Evolutionary conservation across 352 stramenopile species (phyloP).

Genomic region (Blastocystis sp.): DNA sequence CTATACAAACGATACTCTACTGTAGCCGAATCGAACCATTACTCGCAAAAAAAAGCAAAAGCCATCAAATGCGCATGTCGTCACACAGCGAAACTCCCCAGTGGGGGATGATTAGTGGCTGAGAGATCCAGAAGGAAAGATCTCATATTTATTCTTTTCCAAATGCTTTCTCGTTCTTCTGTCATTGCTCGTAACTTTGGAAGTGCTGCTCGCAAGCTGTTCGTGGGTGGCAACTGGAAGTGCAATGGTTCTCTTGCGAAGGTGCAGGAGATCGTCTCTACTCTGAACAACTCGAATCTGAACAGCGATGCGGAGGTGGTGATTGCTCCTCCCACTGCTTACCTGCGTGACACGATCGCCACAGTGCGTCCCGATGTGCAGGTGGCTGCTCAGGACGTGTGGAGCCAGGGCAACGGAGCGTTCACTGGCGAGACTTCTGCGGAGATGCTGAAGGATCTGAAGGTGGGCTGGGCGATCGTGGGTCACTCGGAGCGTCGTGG

Average conservation of each 20-base stretch:
- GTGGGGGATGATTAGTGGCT: not conserved
- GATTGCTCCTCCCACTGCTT: conserved; percentile 85
- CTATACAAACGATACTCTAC: not conserved
- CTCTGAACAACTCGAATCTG: conserved; percentile 67
- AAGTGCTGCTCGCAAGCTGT: conserved; percentile 81
- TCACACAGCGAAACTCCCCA: not conserved
- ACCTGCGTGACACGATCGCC: conserved; percentile 73
- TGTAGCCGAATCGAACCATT: too few species aligned
- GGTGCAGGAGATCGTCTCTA: conserved; percentile 66
- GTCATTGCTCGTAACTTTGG: conserved; percentile 40
- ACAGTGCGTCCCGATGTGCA: conserved; percentile 66
- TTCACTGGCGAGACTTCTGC: conserved; percentile 92
- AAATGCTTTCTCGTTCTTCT: conserved; percentile 40
- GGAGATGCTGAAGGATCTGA: conserved; percentile 90
- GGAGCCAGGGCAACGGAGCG: conserved; percentile 84
- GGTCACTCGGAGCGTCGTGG: conserved; percentile 88
- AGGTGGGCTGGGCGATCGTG: conserved; percentile 86
- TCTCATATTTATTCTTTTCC: not conserved
- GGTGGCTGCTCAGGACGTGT: conserved; percentile 75
- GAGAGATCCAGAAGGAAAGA: not conserved
- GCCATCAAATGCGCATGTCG: not conserved
- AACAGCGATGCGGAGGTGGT: conserved; percentile 83
- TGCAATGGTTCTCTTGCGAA: conserved; percentile 81
- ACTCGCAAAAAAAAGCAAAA: not conserved
- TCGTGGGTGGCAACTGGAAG: conserved; percentile 99